Evolutionary conservation across 805 yeast genomes (phyloP).

Genomic region (Cyberlindnera sargentensis): DNA sequence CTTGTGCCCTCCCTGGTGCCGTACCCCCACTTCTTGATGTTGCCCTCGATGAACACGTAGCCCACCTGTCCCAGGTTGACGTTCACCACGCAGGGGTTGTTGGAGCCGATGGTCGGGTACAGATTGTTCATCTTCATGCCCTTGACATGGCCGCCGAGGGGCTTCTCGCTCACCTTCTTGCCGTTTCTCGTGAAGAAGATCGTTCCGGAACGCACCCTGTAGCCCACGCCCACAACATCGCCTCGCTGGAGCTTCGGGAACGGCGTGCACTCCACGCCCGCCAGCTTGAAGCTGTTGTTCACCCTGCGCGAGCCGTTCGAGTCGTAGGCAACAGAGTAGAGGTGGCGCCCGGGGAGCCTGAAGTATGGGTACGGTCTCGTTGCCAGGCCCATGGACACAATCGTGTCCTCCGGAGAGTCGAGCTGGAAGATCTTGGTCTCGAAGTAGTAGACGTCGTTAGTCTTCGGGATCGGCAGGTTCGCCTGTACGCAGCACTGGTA

Average conservation of each 20-base stretch:
- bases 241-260: conserved; percentile 56
- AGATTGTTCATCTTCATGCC: conserved; percentile 65
- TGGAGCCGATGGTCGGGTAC: conserved; percentile 33
- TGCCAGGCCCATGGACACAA: conserved; percentile 58
- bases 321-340: conserved; percentile 67
- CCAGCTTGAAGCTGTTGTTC: conserved; percentile 47
- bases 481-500: conserved; percentile 34
- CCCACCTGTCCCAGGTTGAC: conserved; percentile 76
- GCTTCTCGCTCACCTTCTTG: conserved; percentile 45
- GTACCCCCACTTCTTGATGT: conserved; percentile 81
- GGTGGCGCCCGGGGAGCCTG: conserved; percentile 66
- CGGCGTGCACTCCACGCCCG: conserved; percentile 21
- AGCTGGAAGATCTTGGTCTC: conserved; percentile 52
- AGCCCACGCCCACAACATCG: conserved; percentile 91
- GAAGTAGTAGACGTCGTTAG: conserved; percentile 61
- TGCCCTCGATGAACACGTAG: conserved; percentile 74
- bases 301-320: conserved; percentile 64
- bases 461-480: conserved; percentile 37
- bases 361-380: conserved; percentile 73
- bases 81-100: conserved; percentile 31
- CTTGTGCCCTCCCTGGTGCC: conserved; percentile 80
- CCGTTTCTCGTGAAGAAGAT: conserved; percentile 94
- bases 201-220: conserved; percentile 72
- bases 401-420: conserved; percentile 30
- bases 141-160: conserved; percentile 16